These are phyloP conservation scores for Magnusiomyces paraingens DNA, from an alignment of 1,139 yeast species.

Conservation along the genomic window DNA sequence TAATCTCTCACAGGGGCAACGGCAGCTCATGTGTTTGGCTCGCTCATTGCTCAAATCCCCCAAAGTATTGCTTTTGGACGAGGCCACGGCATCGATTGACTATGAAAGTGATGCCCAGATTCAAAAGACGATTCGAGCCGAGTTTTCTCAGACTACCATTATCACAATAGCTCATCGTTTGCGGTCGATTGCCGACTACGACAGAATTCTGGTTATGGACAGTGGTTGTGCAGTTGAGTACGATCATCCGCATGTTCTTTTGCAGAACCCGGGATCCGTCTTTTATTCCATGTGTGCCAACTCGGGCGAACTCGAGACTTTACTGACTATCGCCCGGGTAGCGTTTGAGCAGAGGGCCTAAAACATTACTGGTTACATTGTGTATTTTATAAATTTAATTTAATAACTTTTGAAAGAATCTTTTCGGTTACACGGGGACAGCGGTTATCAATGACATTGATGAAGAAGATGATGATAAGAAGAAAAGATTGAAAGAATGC, in stretches of 20 bases:
- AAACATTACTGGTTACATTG: no score
- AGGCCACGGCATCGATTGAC: slow-evolving; percentile 95
- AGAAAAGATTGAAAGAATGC: no score
- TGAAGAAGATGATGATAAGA: no score
- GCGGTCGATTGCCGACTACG: slow-evolving; percentile 90
- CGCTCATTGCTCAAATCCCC: slow-evolving; percentile 83
- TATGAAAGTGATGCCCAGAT: slow-evolving; percentile 87
- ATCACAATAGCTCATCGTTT: slow-evolving; percentile 94
- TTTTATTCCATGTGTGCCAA: slow-evolving; percentile 61
- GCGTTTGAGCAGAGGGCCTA: no score
- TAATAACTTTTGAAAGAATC: no score
- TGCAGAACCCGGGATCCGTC: slow-evolving; percentile 54
- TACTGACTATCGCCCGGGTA: no score
- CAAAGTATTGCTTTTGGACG: slow-evolving; percentile 81
- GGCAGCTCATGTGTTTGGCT: slow-evolving; percentile 89
- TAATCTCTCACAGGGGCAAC: slow-evolving; percentile 92
- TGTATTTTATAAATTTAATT: no score
- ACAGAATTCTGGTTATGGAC: slow-evolving; percentile 86
- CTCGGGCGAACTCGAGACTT: no score
- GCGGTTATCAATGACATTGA: no score
- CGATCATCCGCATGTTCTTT: slow-evolving; percentile 75
- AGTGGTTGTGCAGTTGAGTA: slow-evolving; percentile 89
- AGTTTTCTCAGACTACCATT: slow-evolving; percentile 73
- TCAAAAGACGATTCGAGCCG: slow-evolving; percentile 85
- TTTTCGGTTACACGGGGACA: no score